These are phyloP conservation scores for Talaromyces islandicus DNA, from an alignment of 2,329 filamentous ascomycete species.

Conservation along the genomic window DNA sequence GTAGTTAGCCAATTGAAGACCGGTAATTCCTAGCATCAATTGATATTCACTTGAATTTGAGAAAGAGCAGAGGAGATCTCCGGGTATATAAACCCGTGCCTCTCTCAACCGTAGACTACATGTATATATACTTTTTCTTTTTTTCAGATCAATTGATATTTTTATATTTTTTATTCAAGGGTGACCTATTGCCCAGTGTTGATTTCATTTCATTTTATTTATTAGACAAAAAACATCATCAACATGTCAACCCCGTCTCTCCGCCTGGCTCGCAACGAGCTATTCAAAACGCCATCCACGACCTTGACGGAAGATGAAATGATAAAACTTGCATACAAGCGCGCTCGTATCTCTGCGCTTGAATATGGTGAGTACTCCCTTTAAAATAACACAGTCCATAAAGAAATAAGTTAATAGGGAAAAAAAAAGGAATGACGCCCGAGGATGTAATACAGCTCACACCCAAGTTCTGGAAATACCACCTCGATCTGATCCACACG, in stretches of 20 bases:
- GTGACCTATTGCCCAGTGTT: too few species aligned
- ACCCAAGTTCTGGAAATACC: constrained; percentile 10
- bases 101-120: too few species aligned
- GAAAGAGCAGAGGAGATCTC: too few species aligned
- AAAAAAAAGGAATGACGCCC: neutral
- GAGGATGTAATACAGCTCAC: constrained; percentile 7
- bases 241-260: neutral
- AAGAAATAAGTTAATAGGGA: neutral
- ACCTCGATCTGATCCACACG: constrained; percentile 59
- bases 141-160: too few species aligned
- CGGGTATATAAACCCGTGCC: too few species aligned
- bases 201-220: too few species aligned
- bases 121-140: too few species aligned
- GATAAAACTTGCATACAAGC: neutral
- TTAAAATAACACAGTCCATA: neutral
- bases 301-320: neutral
- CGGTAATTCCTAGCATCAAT: too few species aligned
- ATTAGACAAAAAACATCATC: too few species aligned
- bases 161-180: too few species aligned
- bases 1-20: too few species aligned
- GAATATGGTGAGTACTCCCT: neutral
- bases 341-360: neutral
- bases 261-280: neutral
- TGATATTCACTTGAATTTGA: too few species aligned
- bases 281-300: neutral